Evolutionary conservation across 495 filamentous ascomycete genomes (phyloP), one percentile per base, ranked within the genome.

Genomic region (Parathielavia hyrcaniae): DNA sequence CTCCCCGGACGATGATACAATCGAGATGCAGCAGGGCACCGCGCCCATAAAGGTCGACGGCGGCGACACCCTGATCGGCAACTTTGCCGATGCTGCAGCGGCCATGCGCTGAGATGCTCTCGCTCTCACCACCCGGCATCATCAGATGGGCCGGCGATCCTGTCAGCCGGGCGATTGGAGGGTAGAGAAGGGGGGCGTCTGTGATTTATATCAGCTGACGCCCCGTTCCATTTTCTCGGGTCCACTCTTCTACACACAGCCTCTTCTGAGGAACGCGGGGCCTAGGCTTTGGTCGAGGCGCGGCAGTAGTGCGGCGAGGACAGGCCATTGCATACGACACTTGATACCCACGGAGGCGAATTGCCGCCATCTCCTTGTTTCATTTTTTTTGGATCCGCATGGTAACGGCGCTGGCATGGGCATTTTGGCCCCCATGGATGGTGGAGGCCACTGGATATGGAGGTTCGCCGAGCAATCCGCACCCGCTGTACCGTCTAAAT

Each of bases 81-180:
- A 77, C 56, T 79, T 79, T 66, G 72, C 76, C 60, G 77, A 78
- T 61, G 76, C 75, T 39, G 75, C 71, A 20, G 69, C 70, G 14
- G 72, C 69, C 43, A 71, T 74, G 63, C 64, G 66, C 59, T 77
- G 65, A 74, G 53, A 44, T 38, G 19, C 36, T 19, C 0, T n/a
- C 26, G 12, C 4, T 13, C 44, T 19, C 16, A 23, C 44, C 23
- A 5, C 51, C n/a, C 22, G 22, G 17, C 30, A 20, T 53, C 53
- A 58, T 32, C 51, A 44, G 54, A 49, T 52, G 45, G 47, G 34
- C 41, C 1, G 40, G 45, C 8, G 20, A n/a, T 12, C 5, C 20
- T 22, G 9, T 20, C 16, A 2, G 11, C 13, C 30, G 16, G 14
- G 23, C 48, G 39, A 22, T 45, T 34, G 36, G 39, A 17, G 17